Base-by-base conservation (phyloP, 768 basidiomycete genomes). In the Chalciporus chontae region DNA sequence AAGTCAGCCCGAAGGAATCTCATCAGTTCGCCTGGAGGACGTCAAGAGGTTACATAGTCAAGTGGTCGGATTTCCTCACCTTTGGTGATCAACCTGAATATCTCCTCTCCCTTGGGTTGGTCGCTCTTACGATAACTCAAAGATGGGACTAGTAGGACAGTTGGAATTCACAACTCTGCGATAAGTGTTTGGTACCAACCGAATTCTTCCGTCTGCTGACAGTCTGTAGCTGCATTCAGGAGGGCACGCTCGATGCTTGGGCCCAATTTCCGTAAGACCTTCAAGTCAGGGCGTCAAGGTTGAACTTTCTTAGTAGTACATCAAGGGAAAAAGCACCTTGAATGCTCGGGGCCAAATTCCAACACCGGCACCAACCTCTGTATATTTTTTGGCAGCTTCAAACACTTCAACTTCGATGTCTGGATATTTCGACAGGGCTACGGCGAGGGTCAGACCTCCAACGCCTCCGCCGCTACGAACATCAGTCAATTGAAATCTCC, bases 1-100 rank as follows among this genome's bases (percentile, higher is more conserved):
- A 87, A 85, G 56, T 86, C 83, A 19, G 84, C 74, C 14, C 87
- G 80, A 64, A 86, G 85, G 53, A 88, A 73, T 45, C 58, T 65
- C 50, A 80, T 69, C 52, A 81, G 47, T 48, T 67, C 65, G n/a
- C 81, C 81, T 83, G 59, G 36, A n/a, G 18, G 43, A 40, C 23
- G 46, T 34, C 26, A n/a, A 43, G 19, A 39, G 29, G 31, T 55
- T 39, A 50, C 44, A 55, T 44, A n/a, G 1, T 3, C 36, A 13
- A 39, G 23, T 10, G 34, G 18, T n/a, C 29, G 9, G 9, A 36
- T 3, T 24, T 36, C 27, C 14, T 60, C 51, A 83, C 86, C 85
- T 62, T 81, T 76, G 0, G 81, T 79, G 36, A 77, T 64, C 42
- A 87, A 62, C 15, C 73, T 72, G 39, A 76, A 77, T 55, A 86